Evolutionary conservation across 2,329 filamentous ascomycete genomes (phyloP), one percentile per base, ranked within the genome.

Genomic region (Parascedosporium putredinis): DNA sequence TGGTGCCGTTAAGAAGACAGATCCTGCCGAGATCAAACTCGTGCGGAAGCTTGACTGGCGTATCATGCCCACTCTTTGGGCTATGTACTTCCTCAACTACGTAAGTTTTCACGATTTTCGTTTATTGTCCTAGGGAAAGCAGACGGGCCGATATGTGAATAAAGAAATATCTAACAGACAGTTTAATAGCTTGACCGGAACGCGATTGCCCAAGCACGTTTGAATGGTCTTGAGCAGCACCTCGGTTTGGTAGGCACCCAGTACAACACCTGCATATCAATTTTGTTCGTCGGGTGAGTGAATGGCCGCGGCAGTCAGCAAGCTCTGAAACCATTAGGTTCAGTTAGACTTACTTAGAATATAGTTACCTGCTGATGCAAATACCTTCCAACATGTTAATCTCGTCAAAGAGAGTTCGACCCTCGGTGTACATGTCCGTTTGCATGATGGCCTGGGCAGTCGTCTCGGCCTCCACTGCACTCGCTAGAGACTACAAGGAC

Each of bases 301-400:
- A 33, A 54, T 49, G 12, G n/a, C n/a, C n/a, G n/a, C n/a, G n/a
- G n/a, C n/a, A n/a, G n/a, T n/a, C n/a, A n/a, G n/a, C n/a, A n/a
- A n/a, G n/a, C n/a, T n/a, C n/a, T n/a, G n/a, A n/a, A n/a, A n/a
- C n/a, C n/a, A n/a, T n/a, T n/a, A n/a, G n/a, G n/a, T n/a, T n/a
- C n/a, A n/a, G n/a, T n/a, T n/a, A n/a, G n/a, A n/a, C 47, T 55
- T 23, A 44, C 27, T 48, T 31, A 25, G 10, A 9, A 2, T 14
- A 10, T 10, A 46, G 44, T 6, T 68, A 69, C 53, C 53, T 68
- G 2, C 53, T 61, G 6, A 60, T 66, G 51, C 65, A 68, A 42
- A 55, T 65, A 5, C 65, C 66, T 0, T 64, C 60, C 23, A 69
- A 68, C 53, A 59, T 69, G 50, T 69, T 76, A 59, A 51, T 67